Conservation (phyloP, 164 flowering plant genomes). For the Saururus chinensis region DNA sequence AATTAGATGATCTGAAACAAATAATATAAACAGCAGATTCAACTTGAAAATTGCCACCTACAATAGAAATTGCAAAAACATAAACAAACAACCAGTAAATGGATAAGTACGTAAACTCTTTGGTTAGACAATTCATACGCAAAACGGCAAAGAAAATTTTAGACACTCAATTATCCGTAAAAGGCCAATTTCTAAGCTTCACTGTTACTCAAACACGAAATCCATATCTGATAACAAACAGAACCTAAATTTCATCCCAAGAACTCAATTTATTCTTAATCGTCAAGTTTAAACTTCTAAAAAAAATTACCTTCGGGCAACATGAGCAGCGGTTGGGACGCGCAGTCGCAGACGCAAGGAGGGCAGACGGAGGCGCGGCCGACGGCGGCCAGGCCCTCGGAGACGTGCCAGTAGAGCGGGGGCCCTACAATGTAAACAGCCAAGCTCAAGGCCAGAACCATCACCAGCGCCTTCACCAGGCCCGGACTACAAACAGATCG, state of each 20-base stretch:
- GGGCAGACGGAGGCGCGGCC: conserved; percentile 25
- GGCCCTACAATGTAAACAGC: conserved; percentile 36
- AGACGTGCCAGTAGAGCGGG: conserved; percentile 40
- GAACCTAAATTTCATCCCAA: not conserved
- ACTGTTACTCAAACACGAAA: no score
- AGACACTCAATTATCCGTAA: no score
- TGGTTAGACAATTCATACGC: no score
- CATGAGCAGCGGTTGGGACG: conserved; percentile 56
- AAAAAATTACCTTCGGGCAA: conserved; percentile 47
- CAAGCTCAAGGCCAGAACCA: conserved; percentile 20
- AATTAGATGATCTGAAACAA: no score
- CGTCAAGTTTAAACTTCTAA: not conserved
- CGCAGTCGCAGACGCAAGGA: conserved; percentile 78
- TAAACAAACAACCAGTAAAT: no score
- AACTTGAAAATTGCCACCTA: no score
- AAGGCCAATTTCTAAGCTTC: no score
- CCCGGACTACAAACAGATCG: conserved; percentile 12
- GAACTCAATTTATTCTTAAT: no score
- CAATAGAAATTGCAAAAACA: no score
- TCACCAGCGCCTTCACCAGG: conserved; percentile 16
- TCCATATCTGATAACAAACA: not conserved
- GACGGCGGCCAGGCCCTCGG: conserved; percentile 27
- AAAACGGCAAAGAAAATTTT: no score
- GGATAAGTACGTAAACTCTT: no score
- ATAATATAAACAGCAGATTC: no score